These are phyloP conservation scores for Backusella australiensis DNA, from an alignment of 192 early-diverging fungal genomes.

Conservation along the genomic window DNA sequence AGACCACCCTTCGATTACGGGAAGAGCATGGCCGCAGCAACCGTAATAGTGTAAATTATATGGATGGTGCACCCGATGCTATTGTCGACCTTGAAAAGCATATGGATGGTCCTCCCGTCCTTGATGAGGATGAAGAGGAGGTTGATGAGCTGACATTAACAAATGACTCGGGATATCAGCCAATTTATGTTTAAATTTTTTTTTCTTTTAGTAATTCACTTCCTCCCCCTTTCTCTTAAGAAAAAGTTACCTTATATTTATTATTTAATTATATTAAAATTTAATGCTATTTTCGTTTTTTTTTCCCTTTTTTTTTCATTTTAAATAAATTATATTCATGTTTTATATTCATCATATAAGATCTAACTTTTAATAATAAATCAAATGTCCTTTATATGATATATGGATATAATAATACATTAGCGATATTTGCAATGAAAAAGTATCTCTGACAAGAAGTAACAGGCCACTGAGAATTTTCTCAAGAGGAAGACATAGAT, in stretches of 20 bases:
- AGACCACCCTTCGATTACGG: conserved; percentile 18
- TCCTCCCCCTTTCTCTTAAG: background rate
- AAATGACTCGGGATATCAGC: background rate
- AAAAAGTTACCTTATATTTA: background rate
- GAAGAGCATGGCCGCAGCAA: conserved; percentile 38
- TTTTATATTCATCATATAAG: background rate
- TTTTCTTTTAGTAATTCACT: background rate
- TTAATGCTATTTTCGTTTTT: background rate
- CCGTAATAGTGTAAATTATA: conserved; percentile 46
- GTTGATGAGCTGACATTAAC: conserved; percentile 36
- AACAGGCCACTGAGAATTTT: too few relatives aligned
- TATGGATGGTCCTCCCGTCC: conserved; percentile 28
- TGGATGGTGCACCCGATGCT: conserved; percentile 40
- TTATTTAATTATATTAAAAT: background rate
- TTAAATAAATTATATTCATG: background rate
- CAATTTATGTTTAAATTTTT: background rate
- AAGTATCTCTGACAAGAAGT: too few relatives aligned
- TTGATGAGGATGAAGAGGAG: conserved; percentile 41
- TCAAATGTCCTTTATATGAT: background rate
- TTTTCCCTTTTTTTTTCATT: background rate
- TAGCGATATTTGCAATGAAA: too few relatives aligned
- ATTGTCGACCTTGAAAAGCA: conserved; percentile 41
- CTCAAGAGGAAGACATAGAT: too few relatives aligned
- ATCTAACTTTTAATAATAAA: background rate
- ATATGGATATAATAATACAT: too few relatives aligned